Conservation (phyloP, 176 grass and related monocot genomes). For the Eragrostis nindensis region DNA sequence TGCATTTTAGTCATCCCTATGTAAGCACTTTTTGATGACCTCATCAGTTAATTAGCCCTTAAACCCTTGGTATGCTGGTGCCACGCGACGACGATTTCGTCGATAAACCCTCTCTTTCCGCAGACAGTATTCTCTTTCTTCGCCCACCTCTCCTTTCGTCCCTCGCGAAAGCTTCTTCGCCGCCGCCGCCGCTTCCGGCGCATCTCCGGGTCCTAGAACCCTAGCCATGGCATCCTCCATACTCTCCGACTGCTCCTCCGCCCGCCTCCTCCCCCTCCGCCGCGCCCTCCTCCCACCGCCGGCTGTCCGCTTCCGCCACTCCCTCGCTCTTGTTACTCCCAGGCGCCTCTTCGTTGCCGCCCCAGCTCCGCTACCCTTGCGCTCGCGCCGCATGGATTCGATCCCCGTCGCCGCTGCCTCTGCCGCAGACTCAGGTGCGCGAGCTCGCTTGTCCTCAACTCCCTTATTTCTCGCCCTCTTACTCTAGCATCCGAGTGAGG, state of each 20-base stretch:
- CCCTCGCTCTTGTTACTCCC: background rate
- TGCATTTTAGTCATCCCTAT: background rate
- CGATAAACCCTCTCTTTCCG: background rate
- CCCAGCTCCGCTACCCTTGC: slow-evolving; percentile 24
- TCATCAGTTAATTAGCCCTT: background rate
- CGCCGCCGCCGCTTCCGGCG: background rate
- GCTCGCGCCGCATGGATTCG: slow-evolving; percentile 32
- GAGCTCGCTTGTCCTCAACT: background rate
- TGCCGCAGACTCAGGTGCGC: slow-evolving; percentile 44
- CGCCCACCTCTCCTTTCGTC: background rate
- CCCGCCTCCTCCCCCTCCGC: slow-evolving; percentile 52
- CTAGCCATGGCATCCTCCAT: slow-evolving; percentile 53
- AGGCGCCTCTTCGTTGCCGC: slow-evolving; percentile 22
- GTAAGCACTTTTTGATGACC: no score
- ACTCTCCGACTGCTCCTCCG: slow-evolving; percentile 59
- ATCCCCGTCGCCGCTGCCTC: slow-evolving; percentile 4
- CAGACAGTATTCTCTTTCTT: background rate
- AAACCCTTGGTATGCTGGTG: slow-evolving; percentile 8
- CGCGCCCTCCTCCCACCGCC: slow-evolving; percentile 33
- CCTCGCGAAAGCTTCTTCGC: slow-evolving; percentile 5
- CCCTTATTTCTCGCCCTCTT: background rate
- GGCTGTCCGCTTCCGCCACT: slow-evolving; percentile 30
- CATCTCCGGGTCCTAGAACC: background rate
- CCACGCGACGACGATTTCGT: background rate
- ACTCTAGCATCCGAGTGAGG: background rate